Conservation (phyloP, 352 stramenopile genomes). For the Achlya hypogyna region DNA sequence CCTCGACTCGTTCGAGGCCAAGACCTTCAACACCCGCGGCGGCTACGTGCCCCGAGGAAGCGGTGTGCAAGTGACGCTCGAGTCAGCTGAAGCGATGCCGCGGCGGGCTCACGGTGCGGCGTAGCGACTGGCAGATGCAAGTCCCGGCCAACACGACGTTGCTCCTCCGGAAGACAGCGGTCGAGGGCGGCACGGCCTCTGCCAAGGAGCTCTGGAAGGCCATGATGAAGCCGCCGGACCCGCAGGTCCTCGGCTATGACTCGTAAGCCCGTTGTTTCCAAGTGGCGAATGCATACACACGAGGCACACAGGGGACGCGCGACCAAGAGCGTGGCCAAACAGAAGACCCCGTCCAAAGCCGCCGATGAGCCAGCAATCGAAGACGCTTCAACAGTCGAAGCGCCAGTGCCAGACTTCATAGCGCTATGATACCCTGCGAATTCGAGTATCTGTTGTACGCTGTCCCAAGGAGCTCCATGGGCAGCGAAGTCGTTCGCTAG, state of each 20-base stretch:
- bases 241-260: neutral
- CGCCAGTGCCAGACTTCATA: no score
- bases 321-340: neutral
- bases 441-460: no score
- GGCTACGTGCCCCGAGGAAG: neutral
- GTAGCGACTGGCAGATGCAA: neutral
- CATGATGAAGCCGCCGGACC: slow-evolving; percentile 4
- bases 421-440: no score
- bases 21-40: neutral
- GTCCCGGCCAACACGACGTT: neutral
- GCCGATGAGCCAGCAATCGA: no score
- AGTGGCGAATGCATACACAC: neutral
- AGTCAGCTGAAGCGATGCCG: no score
- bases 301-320: neutral
- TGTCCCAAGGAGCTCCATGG: no score
- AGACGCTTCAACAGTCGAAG: no score
- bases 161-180: neutral
- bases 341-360: no score
- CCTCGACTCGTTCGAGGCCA: neutral
- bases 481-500: no score
- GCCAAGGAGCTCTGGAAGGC: neutral
- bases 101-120: no score
- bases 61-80: neutral
- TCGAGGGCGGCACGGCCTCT: neutral
- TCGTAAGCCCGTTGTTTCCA: neutral